A percentile compares a stretch with the other conserved stretches of the same genome.
Conservation (phyloP, 2,329 filamentous ascomycete species). For the Plenodomus tracheiphilus region DNA sequence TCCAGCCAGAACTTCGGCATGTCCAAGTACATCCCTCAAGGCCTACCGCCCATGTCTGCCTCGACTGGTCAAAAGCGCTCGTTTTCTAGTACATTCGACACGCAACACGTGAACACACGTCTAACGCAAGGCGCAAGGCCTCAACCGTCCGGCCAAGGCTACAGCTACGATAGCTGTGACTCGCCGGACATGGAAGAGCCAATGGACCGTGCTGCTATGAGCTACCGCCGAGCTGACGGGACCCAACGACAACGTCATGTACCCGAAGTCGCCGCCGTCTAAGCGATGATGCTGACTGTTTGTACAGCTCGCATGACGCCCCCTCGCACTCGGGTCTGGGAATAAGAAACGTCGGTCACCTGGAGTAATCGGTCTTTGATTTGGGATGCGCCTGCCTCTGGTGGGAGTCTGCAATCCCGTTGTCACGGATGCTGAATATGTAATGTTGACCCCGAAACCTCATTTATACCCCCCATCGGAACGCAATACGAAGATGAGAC, state of each 20-base stretch:
- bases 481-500: background rate
- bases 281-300: slow-evolving; percentile 9
- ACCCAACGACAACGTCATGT: slow-evolving; percentile 44
- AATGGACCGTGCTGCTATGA: slow-evolving; percentile 47
- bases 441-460: background rate
- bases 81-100: slow-evolving; percentile 52
- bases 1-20: slow-evolving; percentile 30
- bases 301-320: background rate
- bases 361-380: background rate
- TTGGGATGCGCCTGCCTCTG: background rate
- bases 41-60: slow-evolving; percentile 26
- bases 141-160: slow-evolving; percentile 32
- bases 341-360: background rate
- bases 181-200: slow-evolving; percentile 47
- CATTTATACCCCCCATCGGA: background rate
- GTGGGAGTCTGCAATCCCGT: background rate
- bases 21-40: slow-evolving; percentile 32
- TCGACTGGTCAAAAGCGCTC: slow-evolving; percentile 49
- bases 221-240: slow-evolving; percentile 53
- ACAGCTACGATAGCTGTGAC: slow-evolving; percentile 40
- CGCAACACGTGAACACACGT: slow-evolving; percentile 48
- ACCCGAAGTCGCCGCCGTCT: slow-evolving; percentile 35
- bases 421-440: background rate
- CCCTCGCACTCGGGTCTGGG: background rate
- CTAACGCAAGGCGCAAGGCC: slow-evolving; percentile 51